Base-by-base conservation (phyloP, 257 asterid genomes). In the Linderniella brevidens region DNA sequence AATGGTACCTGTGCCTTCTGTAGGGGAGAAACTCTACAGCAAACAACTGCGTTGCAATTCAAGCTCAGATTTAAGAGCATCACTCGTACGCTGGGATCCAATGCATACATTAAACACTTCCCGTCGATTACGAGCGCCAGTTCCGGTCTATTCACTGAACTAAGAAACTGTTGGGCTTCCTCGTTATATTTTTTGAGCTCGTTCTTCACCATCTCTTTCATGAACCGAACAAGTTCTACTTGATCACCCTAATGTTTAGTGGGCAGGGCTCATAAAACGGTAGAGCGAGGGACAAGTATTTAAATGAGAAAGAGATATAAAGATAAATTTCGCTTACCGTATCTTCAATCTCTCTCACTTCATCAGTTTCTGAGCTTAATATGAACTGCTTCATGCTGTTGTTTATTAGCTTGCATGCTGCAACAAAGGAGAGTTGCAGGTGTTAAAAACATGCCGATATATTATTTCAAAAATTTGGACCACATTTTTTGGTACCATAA, bases 21-120 rank as follows among this genome's bases (percentile, higher is more conserved):
- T 46, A 90, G 67, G 57, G 99, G 99, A 60, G 99, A 90, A 61
- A 86, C 99, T 68, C 99, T 77, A 62, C 99, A 90, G 62, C 99
- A 90, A 58, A 90, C 99, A 37, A 90, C 99, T 14, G 99, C 96
- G 61, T 64, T 79, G 71, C 99, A 92, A 61, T 82, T 82, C 82
- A 92, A 70, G 86, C 99, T 92, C 82, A 92, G 65, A 62, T 76
- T 86, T 49, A 92, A 76, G 62, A 92, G 86, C 69, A 64, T 75
- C 59, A 74, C 94, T 17, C 99, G 95, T 57, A 92, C 67, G 60
- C 71, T 86, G 41, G 96, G 96, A 61, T 92, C 99, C 69, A 92
- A 61, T 53, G 99, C 99, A 59, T 79, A 86, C 99, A 86, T 92
- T 82, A 92, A 80, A 75, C 93, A 80, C 78, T 92, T 92, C 60